phyloP scores from a whole-genome alignment of 1,139 yeast genomes.

The Sugiyamaella pinicola region DNA sequence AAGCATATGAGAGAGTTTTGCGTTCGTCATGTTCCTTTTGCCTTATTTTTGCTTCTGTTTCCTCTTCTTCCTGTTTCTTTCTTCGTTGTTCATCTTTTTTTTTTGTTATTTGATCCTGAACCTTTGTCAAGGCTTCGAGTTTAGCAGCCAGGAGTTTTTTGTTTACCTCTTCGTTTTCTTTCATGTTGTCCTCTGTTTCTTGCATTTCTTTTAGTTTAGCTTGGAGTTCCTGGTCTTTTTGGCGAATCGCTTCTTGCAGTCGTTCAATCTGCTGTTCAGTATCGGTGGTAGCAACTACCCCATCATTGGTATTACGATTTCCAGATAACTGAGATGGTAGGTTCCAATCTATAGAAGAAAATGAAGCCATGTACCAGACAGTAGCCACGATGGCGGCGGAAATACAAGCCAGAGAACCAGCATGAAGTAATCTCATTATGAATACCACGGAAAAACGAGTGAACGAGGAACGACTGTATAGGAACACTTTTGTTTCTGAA shows the following conservation, averaged over 20 bases:
- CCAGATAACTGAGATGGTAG: too few species aligned
- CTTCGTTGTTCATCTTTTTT: constrained; percentile 10
- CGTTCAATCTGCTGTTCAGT: constrained; percentile 7
- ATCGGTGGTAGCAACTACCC: background rate
- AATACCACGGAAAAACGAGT: too few species aligned
- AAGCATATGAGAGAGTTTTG: constrained; percentile 14
- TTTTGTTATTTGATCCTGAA: constrained; percentile 15
- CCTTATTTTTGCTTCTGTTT: constrained; percentile 13
- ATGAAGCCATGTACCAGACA: constrained; percentile 16
- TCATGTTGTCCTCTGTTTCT: constrained; percentile 13
- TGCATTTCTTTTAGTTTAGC: constrained; percentile 4
- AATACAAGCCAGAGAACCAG: constrained; percentile 13
- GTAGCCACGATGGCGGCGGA: constrained; percentile 14
- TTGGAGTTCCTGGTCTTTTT: constrained; percentile 3
- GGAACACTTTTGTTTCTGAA: too few species aligned
- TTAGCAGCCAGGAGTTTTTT: constrained; percentile 5
- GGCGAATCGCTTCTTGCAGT: constrained; percentile 5
- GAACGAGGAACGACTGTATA: too few species aligned
- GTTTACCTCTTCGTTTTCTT: constrained; percentile 8
- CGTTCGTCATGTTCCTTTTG: constrained; percentile 4
- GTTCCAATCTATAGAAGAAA: constrained; percentile 8
- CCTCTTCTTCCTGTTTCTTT: constrained; percentile 21
- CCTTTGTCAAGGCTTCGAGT: constrained; percentile 13
- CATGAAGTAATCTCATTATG: constrained; percentile 16
- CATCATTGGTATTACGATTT: background rate